Percentiles rank a stretch among this genome's conserved stretches.
phyloP scores from a whole-genome alignment of 441 rosid species.

The Jatropha multifida region DNA sequence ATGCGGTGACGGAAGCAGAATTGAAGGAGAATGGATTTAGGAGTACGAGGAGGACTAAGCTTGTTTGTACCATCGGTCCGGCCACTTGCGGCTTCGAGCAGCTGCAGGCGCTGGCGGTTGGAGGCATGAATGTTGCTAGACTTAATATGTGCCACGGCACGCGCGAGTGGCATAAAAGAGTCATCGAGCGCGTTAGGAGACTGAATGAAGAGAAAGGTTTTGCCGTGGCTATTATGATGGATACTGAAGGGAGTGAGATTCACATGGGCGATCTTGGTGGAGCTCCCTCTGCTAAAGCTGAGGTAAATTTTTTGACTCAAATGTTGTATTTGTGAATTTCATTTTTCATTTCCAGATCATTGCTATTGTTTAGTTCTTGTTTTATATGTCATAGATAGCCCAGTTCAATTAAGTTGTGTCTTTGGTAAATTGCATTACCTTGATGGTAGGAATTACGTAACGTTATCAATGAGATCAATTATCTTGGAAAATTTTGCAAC shows the following conservation, averaged over 20 bases:
- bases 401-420: not conserved
- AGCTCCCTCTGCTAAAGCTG: conserved; percentile 80
- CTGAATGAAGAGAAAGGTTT: conserved; percentile 93
- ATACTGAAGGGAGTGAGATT: conserved; percentile 99
- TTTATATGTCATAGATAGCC: not conserved
- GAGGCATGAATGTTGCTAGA: conserved; percentile 97
- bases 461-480: not conserved
- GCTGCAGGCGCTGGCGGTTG: conserved; percentile 85
- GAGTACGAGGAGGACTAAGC: conserved; percentile 95
- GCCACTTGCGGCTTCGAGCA: conserved; percentile 84
- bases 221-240: conserved; percentile 98
- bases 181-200: conserved; percentile 73
- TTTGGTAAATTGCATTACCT: not conserved
- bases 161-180: conserved; percentile 81
- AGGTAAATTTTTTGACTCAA: conserved; percentile 42
- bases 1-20: conserved; percentile 84
- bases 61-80: conserved; percentile 94
- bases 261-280: conserved; percentile 98
- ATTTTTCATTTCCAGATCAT: not conserved
- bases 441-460: not conserved
- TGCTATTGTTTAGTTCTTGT: not conserved
- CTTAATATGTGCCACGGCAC: conserved; percentile 98
- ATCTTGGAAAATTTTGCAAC: not conserved
- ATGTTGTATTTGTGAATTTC: not conserved
- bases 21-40: conserved; percentile 98